Evolutionary conservation across 1,284 basidiomycete species (phyloP).

Genomic region (Leucoagaricus sp.): DNA sequence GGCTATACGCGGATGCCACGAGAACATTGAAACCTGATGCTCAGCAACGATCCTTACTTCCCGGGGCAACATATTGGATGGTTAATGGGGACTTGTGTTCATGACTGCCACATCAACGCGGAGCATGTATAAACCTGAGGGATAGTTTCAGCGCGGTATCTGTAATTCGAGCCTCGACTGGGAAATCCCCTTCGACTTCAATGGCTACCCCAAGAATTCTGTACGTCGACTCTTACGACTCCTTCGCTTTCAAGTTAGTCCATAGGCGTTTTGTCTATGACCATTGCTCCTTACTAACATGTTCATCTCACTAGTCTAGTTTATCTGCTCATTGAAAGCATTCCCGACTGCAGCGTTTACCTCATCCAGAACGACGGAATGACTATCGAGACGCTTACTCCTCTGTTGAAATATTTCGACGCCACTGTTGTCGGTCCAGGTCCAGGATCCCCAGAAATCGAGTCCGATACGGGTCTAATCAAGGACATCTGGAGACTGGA

Average conservation of each 20-base stretch:
- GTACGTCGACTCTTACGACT: slow-evolving; percentile 83
- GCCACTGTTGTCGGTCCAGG: slow-evolving; percentile 79
- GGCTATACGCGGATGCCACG: too few species aligned
- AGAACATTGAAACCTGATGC: too few species aligned
- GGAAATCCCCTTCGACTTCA: too few species aligned
- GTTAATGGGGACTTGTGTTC: too few species aligned
- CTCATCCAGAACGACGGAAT: slow-evolving; percentile 77
- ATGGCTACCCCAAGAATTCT: slow-evolving; percentile 49
- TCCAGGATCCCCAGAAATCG: slow-evolving; percentile 71
- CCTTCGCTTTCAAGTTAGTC: slow-evolving; percentile 83
- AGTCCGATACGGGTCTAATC: slow-evolving; percentile 66
- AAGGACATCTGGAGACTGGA: slow-evolving; percentile 65
- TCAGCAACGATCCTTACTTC: too few species aligned
- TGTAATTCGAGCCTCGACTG: too few species aligned
- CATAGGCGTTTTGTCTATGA: too few species aligned
- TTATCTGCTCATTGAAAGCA: slow-evolving; percentile 57
- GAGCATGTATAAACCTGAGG: too few species aligned
- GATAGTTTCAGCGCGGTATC: too few species aligned
- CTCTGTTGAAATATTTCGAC: slow-evolving; percentile 59
- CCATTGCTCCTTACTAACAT: background rate
- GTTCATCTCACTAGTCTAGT: slow-evolving; percentile 50
- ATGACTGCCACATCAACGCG: too few species aligned
- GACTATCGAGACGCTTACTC: slow-evolving; percentile 47
- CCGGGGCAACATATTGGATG: too few species aligned
- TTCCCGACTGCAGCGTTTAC: slow-evolving; percentile 59